Evolutionary conservation across 2,329 filamentous ascomycete species (phyloP), one percentile per base, ranked within the genome.

Genomic region (Alternaria sp.): DNA sequence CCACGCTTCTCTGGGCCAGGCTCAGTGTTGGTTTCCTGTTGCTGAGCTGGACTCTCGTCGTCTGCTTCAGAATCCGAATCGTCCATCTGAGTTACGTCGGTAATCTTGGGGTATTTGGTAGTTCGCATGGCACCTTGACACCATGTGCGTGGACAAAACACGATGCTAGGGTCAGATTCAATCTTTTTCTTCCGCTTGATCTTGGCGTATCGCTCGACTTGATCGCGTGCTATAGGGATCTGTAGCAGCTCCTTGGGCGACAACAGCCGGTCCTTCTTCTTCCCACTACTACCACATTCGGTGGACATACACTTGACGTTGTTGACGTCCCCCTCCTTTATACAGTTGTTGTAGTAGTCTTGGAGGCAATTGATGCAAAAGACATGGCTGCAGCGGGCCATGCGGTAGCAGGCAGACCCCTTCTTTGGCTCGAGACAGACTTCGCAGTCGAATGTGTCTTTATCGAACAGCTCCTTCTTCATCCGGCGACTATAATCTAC

Each of bases 391-490:
- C 95, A 99, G 60, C 90, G 88, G 46, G 91, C 80, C 85, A 98
- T 89, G 43, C 88, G 87, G 80, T 98, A 91, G 76, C 95, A 98
- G 11, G 84, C 86, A 0, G 82, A 80, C 1, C 95, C 95, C 76
- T 96, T 97, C 79, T 97, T 97, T 0, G 93, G 93, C 77, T 98
- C 94, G 48, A 97, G 80, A 74, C 94, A 97, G 49, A 98, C 86
- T 2, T 91, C 92, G 67, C 94, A 98, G 54, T 94, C 89, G 74
- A 95, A 97, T 0, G 92, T 97, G 69, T 90, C 91, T 67, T 88
- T 88, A 62, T 95, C 90, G 74, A 97, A 98, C 0, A 89, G 88
- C 22, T 87, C 87, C 56, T 87, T 87, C 73, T 90, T 91, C 7
- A 91, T 89, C 63, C 89, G 89, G 60, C 87, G 89, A 72, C 97